These are phyloP conservation scores for Hortaea sp. DNA, from an alignment of 2,329 filamentous ascomycete genomes.

Conservation along the genomic window DNA sequence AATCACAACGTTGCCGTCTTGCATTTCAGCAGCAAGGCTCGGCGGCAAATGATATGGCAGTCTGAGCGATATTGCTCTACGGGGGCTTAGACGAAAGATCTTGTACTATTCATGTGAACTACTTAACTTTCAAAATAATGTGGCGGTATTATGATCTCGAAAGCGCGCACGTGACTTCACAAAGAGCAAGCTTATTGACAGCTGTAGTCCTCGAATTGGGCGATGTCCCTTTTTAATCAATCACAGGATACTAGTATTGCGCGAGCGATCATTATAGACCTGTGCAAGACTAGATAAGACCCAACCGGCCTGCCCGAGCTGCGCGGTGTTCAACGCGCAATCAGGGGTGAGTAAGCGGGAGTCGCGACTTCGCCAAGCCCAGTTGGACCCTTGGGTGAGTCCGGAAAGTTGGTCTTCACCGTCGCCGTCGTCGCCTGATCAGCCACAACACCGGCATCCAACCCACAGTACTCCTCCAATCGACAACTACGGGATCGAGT, in stretches of 20 bases:
- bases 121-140: too few relatives aligned
- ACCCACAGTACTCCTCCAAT: neutral
- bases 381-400: neutral
- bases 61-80: too few relatives aligned
- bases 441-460: slow-evolving; percentile 3
- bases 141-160: too few relatives aligned
- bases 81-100: too few relatives aligned
- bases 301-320: neutral
- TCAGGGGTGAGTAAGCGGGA: neutral
- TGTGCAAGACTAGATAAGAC: too few relatives aligned
- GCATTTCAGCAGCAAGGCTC: too few relatives aligned
- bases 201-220: neutral
- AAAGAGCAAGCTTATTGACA: slow-evolving; percentile 3
- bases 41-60: too few relatives aligned
- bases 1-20: too few relatives aligned
- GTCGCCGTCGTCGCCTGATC: slow-evolving; percentile 3
- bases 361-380: neutral
- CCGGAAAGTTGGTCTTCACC: neutral
- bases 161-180: slow-evolving; percentile 2
- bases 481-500: slow-evolving; percentile 1
- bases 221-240: too few relatives aligned
- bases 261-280: too few relatives aligned
- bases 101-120: too few relatives aligned
- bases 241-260: too few relatives aligned
- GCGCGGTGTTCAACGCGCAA: neutral